Conservation (phyloP, 345 rosid species). For the Jatropha curcas region DNA sequence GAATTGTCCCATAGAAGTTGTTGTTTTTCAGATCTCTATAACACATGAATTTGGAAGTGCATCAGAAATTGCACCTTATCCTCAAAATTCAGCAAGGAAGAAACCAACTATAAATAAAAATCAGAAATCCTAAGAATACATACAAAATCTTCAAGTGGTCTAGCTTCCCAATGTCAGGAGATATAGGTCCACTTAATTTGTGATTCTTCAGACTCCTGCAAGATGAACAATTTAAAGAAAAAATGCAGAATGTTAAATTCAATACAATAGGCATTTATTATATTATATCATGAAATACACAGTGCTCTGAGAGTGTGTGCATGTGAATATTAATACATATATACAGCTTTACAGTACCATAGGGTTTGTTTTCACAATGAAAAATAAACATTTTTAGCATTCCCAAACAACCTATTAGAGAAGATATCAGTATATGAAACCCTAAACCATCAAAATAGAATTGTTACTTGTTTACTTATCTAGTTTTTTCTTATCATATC, state of each 20-base stretch:
- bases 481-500: background rate
- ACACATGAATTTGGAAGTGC: slow-evolving; percentile 21
- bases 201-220: slow-evolving; percentile 79
- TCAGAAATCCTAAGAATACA: slow-evolving; percentile 30
- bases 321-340: background rate
- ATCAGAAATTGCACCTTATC: slow-evolving; percentile 24
- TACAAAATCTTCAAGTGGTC: slow-evolving; percentile 72
- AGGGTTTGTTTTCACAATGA: background rate
- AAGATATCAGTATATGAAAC: background rate
- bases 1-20: slow-evolving; percentile 78
- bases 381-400: background rate
- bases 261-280: background rate
- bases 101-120: slow-evolving; percentile 16
- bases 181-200: slow-evolving; percentile 74
- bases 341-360: background rate
- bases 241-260: background rate
- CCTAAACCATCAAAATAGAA: background rate
- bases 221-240: slow-evolving; percentile 9
- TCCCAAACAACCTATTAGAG: background rate
- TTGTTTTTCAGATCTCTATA: slow-evolving; percentile 78
- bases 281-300: background rate
- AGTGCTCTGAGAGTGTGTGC: background rate
- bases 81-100: slow-evolving; percentile 10
- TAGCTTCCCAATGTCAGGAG: slow-evolving; percentile 86
- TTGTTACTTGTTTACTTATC: background rate